Evolutionary conservation across 257 asterid genomes (phyloP).

Genomic region (Plantago ovata): DNA sequence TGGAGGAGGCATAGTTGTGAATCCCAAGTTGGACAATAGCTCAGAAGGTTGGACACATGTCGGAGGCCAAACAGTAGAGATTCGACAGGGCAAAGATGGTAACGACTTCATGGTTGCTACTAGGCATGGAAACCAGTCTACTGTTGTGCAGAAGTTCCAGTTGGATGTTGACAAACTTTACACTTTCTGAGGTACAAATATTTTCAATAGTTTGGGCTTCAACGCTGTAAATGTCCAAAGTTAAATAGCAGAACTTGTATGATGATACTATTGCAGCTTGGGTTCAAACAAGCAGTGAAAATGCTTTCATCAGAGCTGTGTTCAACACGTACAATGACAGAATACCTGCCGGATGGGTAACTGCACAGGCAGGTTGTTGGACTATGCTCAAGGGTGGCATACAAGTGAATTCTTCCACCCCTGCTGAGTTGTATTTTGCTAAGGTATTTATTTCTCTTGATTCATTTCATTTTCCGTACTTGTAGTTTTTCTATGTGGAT

Average conservation of each 20-base stretch:
- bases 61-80: constrained; percentile 7
- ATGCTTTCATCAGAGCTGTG: constrained; percentile 25
- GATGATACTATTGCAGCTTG: constrained; percentile 25
- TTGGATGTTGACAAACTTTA: constrained; percentile 18
- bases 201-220: too few species aligned
- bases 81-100: constrained; percentile 8
- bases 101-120: constrained; percentile 25
- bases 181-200: constrained; percentile 20
- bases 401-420: constrained; percentile 26
- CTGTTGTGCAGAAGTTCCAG: constrained; percentile 19
- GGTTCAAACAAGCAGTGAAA: constrained; percentile 33
- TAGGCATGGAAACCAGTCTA: neutral
- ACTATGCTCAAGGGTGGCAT: constrained; percentile 51
- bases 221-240: too few species aligned
- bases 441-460: neutral
- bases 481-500: too few species aligned
- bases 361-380: constrained; percentile 45
- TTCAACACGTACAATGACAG: constrained; percentile 19
- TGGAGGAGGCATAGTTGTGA: constrained; percentile 33
- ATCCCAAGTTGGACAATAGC: constrained; percentile 29
- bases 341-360: constrained; percentile 25
- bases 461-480: too few species aligned
- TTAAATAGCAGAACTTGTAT: too few species aligned
- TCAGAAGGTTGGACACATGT: constrained; percentile 10
- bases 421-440: constrained; percentile 27